Conservation (phyloP, 257 asterid genomes). For the Verbena officinalis region DNA sequence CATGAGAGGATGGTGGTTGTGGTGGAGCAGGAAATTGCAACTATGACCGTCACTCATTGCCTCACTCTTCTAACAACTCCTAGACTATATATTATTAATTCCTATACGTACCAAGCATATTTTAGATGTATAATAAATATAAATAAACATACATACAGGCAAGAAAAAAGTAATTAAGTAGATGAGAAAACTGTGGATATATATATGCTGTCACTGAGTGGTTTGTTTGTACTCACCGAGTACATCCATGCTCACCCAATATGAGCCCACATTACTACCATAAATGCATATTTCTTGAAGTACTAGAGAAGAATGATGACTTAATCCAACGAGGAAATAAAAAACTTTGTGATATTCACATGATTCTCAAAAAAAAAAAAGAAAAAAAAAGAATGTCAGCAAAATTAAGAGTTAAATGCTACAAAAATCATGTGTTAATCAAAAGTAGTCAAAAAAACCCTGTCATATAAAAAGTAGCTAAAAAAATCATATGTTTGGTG, state of each 20-base stretch:
- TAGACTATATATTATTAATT: conserved; percentile 19
- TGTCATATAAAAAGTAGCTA: too few species aligned
- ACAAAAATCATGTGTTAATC: too few species aligned
- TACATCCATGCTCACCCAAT: conserved; percentile 1
- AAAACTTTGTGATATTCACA: too few species aligned
- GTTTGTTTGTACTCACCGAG: conserved; percentile 16
- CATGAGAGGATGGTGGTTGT: conserved; percentile 47
- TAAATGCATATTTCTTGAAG: conserved; percentile 13
- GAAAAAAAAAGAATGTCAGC: too few species aligned
- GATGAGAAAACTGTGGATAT: conserved; percentile 1
- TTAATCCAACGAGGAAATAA: neutral
- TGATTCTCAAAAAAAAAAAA: too few species aligned
- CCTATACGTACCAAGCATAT: too few species aligned
- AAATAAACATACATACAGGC: neutral
- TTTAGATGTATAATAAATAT: too few species aligned
- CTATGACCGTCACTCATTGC: conserved; percentile 44
- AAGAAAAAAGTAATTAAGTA: neutral
- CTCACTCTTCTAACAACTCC: conserved; percentile 60
- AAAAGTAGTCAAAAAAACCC: too few species aligned
- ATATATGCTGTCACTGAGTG: conserved; percentile 22
- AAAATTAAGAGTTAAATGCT: too few species aligned
- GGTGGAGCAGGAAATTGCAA: conserved; percentile 64
- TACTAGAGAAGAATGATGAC: neutral
- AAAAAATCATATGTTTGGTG: too few species aligned
- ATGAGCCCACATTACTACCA: conserved; percentile 13